These are phyloP conservation scores for Aspergillus udagawae DNA, from an alignment of 2,329 filamentous ascomycete species.

Conservation along the genomic window DNA sequence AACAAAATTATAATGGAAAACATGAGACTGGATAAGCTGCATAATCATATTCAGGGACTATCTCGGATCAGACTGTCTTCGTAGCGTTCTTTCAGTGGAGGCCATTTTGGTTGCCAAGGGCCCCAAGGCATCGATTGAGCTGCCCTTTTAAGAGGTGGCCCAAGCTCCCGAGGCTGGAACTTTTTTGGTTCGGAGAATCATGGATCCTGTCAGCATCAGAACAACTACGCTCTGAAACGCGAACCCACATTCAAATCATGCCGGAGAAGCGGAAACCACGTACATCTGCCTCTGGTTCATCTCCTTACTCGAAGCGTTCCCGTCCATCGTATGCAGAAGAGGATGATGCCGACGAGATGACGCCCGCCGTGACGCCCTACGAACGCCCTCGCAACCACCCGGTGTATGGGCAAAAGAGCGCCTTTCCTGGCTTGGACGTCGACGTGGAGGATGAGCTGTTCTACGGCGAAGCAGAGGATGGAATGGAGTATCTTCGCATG, in stretches of 20 bases:
- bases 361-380: slow-evolving; percentile 14
- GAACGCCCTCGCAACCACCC: slow-evolving; percentile 53
- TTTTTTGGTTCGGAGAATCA: neutral
- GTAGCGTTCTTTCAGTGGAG: neutral
- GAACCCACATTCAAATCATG: slow-evolving; percentile 19
- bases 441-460: slow-evolving; percentile 54
- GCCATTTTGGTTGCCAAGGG: neutral
- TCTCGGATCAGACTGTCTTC: neutral
- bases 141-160: slow-evolving; percentile 12
- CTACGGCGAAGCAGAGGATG: slow-evolving; percentile 65
- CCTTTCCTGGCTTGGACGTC: slow-evolving; percentile 60
- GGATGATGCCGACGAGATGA: slow-evolving; percentile 22
- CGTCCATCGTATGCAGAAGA: slow-evolving; percentile 28
- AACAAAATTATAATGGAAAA: slow-evolving; percentile 14
- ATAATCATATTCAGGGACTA: neutral
- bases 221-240: neutral
- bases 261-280: slow-evolving; percentile 32
- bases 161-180: slow-evolving; percentile 18
- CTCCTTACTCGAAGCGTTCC: slow-evolving; percentile 26
- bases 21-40: slow-evolving; percentile 8
- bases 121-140: neutral
- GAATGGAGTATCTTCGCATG: slow-evolving; percentile 65
- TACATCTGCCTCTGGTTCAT: slow-evolving; percentile 9
- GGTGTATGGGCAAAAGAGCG: slow-evolving; percentile 67
- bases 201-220: slow-evolving; percentile 2